Percentiles rank a stretch among this genome's conserved stretches.
phyloP scores from a whole-genome alignment of 352 stramenopile species.

The Pythium periplocum region DNA sequence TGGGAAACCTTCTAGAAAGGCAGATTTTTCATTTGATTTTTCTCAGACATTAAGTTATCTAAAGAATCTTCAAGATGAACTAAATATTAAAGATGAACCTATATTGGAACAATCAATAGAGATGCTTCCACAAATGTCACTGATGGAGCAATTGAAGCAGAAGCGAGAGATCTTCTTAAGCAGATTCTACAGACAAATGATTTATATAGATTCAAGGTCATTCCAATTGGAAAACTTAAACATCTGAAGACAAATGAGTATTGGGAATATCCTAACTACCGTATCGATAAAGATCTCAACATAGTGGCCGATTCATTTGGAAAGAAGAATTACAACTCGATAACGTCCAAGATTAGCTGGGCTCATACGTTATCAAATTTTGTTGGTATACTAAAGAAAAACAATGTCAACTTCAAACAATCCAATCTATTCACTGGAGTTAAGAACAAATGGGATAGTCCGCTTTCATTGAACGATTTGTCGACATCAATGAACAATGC shows the following conservation, averaged over 20 bases:
- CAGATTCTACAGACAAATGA: conserved; percentile 6
- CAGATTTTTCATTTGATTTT: conserved; percentile 9
- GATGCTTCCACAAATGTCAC: conserved; percentile 5
- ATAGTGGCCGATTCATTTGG: too few species aligned
- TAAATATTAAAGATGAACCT: too few species aligned
- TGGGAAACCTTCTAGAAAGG: too few species aligned
- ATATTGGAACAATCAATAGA: conserved; percentile 2
- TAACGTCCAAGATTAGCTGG: too few species aligned
- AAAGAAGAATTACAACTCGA: too few species aligned
- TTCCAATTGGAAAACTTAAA: too few species aligned
- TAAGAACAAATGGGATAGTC: conserved; percentile 11
- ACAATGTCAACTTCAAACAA: conserved; percentile 10
- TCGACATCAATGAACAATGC: conserved; percentile 9
- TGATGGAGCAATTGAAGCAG: conserved; percentile 7
- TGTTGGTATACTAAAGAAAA: too few species aligned
- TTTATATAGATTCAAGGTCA: conserved; percentile 9
- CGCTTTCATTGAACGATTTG: conserved; percentile 8
- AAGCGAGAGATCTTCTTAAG: conserved; percentile 4
- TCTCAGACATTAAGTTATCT: conserved; percentile 9
- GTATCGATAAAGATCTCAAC: too few species aligned
- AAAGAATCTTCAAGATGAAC: too few species aligned
- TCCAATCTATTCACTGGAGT: conserved; percentile 9
- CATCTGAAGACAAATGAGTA: too few species aligned
- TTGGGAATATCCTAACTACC: too few species aligned
- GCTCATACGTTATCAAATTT: conserved; percentile 7